Percentiles rank a stretch among this genome's conserved stretches.
These are phyloP conservation scores for Starmerella apis DNA, from an alignment of 805 yeast species.

Conservation along the genomic window DNA sequence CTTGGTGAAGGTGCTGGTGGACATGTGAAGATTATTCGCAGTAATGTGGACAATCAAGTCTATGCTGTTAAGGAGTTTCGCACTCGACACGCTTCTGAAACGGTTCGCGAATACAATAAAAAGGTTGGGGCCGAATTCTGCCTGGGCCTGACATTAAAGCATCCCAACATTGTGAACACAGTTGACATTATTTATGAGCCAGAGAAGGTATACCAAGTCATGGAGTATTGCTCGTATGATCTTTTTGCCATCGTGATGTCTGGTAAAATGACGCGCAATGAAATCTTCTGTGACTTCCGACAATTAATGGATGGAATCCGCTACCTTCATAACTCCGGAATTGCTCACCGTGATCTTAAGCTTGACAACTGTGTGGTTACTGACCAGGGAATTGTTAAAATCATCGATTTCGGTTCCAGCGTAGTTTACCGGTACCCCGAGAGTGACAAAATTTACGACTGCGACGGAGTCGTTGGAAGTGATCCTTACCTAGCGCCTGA, in stretches of 20 bases:
- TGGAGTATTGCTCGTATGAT: constrained; percentile 92
- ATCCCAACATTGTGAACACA: constrained; percentile 83
- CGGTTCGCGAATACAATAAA: constrained; percentile 76
- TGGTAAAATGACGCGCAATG: constrained; percentile 69
- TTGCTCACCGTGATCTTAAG: constrained; percentile 86
- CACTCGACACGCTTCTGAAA: constrained; percentile 59
- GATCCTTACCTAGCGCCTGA: constrained; percentile 91
- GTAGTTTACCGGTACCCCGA: constrained; percentile 86
- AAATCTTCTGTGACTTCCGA: constrained; percentile 80
- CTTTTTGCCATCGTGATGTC: constrained; percentile 91
- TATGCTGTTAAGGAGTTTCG: constrained; percentile 93
- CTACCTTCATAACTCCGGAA: constrained; percentile 67
- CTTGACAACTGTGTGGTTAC: constrained; percentile 86
- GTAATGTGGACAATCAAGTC: constrained; percentile 55
- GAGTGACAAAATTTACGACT: constrained; percentile 56
- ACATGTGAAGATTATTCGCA: constrained; percentile 60
- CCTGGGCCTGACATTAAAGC: constrained; percentile 80
- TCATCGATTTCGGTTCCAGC: constrained; percentile 89
- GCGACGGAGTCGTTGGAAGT: constrained; percentile 77
- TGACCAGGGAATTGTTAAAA: constrained; percentile 69
- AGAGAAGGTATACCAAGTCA: constrained; percentile 75
- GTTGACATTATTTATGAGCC: constrained; percentile 84
- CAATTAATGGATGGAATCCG: constrained; percentile 72
- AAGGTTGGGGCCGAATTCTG: constrained; percentile 92
- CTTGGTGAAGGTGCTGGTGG: constrained; percentile 97